Evolutionary conservation across 345 rosid species (phyloP), one percentile per base, ranked within the genome.

Genomic region (Lenwebbia sp.): DNA sequence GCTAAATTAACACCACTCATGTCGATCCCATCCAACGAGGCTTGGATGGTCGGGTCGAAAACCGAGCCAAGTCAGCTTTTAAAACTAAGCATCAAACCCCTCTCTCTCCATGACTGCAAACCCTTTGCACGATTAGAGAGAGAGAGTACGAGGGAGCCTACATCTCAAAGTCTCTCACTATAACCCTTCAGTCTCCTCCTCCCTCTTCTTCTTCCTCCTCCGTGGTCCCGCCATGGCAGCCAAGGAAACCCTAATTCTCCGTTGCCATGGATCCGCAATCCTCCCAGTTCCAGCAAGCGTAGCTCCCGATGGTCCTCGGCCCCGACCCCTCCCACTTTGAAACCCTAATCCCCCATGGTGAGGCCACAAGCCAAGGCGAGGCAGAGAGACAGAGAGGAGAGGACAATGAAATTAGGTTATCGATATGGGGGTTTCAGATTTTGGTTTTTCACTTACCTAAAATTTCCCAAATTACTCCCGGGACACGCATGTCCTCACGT

Each of bases 291-390:
- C 98, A 96, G 86, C 98, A 97, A 86, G 91, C 95, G 10, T 98
- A 94, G 84, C 95, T 98, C 82, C 98, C 96, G 33, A 91, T 90
- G 89, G 86, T 95, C 82, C 93, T 98, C 55, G 99, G 98, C 37
- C 90, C 95, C 82, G 99, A 98, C 88, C 89, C 95, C 3, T 94
- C 93, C 51, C 95, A 98, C 6, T 98, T 98, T 85, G 99, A 96
- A 88, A 91, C 94, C 62, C 92, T 98, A 28, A 93, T 96, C 90
- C 92, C 97, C 13, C 94, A 94, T 10, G 51, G 51, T 13, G 51
- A 49, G 51, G 51, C 51, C 13, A 3, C 12, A 13, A 49, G 51
- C 49, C 49, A 44, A 44, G 49, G 49, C 49, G 9, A 44, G 49
- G 51, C 12, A 49, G 13, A 49, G 47, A 7, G 8, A 44, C 47